These are phyloP conservation scores for Cryptococcus wingfieldii DNA, from an alignment of 1,284 basidiomycete species.

Conservation along the genomic window DNA sequence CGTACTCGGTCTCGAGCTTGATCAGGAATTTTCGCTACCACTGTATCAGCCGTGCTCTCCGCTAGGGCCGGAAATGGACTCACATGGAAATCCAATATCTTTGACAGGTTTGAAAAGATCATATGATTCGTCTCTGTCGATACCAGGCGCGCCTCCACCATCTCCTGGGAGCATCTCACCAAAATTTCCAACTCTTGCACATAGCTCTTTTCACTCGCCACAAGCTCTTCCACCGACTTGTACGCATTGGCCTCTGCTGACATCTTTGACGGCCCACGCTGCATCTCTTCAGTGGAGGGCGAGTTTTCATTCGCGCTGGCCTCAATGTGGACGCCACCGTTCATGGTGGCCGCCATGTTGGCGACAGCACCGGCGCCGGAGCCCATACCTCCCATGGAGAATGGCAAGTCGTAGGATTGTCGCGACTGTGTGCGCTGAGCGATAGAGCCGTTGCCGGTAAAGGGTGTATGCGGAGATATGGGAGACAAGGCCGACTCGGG, in stretches of 20 bases:
- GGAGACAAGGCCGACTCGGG: constrained; percentile 62
- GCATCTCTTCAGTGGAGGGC: constrained; percentile 21
- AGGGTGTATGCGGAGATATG: constrained; percentile 51
- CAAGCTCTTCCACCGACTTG: constrained; percentile 47
- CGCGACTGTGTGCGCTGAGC: constrained; percentile 30
- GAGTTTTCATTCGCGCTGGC: constrained; percentile 4
- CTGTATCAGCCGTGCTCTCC: background rate
- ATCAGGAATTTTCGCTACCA: constrained; percentile 80
- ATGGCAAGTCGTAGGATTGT: constrained; percentile 37
- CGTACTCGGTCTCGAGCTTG: constrained; percentile 73
- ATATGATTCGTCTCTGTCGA: constrained; percentile 92
- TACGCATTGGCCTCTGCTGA: constrained; percentile 36
- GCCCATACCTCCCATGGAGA: constrained; percentile 33
- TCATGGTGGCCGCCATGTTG: constrained; percentile 39
- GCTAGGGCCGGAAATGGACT: constrained; percentile 1
- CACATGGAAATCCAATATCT: constrained; percentile 87
- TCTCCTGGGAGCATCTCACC: constrained; percentile 76
- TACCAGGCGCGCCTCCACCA: constrained; percentile 76
- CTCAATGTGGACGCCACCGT: constrained; percentile 32
- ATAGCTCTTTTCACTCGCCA: constrained; percentile 78
- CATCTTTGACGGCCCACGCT: constrained; percentile 18
- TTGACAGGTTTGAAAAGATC: constrained; percentile 92
- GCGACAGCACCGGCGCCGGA: constrained; percentile 27
- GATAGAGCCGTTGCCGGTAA: constrained; percentile 49
- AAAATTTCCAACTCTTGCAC: constrained; percentile 97